Evolutionary conservation across 129 eudicot species (phyloP).

Genomic region (Flaveria linearis): DNA sequence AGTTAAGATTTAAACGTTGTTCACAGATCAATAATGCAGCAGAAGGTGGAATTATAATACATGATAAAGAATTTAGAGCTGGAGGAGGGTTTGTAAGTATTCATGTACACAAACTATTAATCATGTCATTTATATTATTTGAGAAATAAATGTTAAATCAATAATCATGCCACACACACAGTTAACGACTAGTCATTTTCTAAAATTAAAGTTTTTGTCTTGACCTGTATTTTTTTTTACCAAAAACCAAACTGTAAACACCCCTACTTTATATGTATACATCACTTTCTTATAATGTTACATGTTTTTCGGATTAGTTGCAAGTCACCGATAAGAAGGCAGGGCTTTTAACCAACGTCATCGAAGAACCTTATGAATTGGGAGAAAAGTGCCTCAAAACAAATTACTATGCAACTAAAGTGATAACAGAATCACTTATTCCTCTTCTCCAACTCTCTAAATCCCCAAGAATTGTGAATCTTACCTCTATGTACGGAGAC

Average conservation of each 20-base stretch:
- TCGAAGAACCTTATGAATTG: constrained; percentile 8
- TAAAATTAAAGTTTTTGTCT: too few species aligned
- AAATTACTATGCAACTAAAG: constrained; percentile 14
- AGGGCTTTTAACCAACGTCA: neutral
- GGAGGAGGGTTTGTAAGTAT: constrained; percentile 20
- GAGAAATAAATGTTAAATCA: too few species aligned
- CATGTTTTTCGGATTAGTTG: neutral
- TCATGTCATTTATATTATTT: neutral
- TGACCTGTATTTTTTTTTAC: too few species aligned
- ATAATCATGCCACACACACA: too few species aligned
- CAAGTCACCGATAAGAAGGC: constrained; percentile 16
- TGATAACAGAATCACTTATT: constrained; percentile 11
- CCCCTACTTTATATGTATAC: neutral
- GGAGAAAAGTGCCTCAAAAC: constrained; percentile 17
- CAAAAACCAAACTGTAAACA: too few species aligned
- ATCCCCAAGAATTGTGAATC: constrained; percentile 17
- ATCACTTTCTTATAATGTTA: neutral
- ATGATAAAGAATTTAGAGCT: constrained; percentile 15
- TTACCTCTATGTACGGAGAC: constrained; percentile 8
- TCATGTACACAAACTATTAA: neutral
- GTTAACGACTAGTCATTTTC: too few species aligned
- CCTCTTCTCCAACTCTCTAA: constrained; percentile 24
- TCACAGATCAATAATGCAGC: constrained; percentile 25
- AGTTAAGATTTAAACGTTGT: neutral
- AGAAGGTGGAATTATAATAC: constrained; percentile 3